A percentile compares a stretch with the other conserved stretches of the same genome.
Conservation (phyloP, 2,329 filamentous ascomycete species). For the Aureobasidium sp. region DNA sequence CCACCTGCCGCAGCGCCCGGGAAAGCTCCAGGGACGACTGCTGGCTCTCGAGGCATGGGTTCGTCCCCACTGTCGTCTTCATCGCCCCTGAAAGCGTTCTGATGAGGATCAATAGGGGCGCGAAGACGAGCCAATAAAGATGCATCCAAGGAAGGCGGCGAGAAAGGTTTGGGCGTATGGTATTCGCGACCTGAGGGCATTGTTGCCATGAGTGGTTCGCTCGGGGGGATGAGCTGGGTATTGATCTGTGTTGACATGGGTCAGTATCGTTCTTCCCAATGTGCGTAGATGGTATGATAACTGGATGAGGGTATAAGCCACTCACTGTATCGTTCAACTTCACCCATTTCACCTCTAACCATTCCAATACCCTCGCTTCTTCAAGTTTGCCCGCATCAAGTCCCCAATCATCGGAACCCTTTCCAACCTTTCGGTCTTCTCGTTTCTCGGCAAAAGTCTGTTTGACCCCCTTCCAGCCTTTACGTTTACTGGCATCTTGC, state of each 20-base stretch:
- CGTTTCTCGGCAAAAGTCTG: constrained; percentile 80
- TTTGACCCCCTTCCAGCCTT: constrained; percentile 70
- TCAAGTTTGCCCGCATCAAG: constrained; percentile 86
- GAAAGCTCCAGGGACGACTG: constrained; percentile 50
- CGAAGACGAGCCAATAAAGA: constrained; percentile 67
- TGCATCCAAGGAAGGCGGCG: constrained; percentile 69
- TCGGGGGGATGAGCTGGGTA: constrained; percentile 78
- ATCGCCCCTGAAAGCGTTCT: constrained; percentile 45
- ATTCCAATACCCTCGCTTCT: constrained; percentile 85
- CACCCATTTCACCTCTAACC: constrained; percentile 89
- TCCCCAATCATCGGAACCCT: constrained; percentile 73
- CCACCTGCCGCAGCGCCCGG: constrained; percentile 45
- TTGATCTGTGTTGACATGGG: constrained; percentile 66
- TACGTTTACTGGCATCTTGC: constrained; percentile 49
- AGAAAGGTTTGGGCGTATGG: constrained; percentile 74
- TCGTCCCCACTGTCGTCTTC: constrained; percentile 53
- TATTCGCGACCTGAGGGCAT: constrained; percentile 94
- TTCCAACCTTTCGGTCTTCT: constrained; percentile 84
- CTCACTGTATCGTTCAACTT: constrained; percentile 92
- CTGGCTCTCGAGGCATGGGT: constrained; percentile 35
- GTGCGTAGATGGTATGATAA: too few species aligned
- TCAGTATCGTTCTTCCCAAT: background rate
- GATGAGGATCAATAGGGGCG: constrained; percentile 59
- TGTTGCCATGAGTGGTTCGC: constrained; percentile 74
- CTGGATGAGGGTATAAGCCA: constrained; percentile 13